These are phyloP conservation scores for Penicillium goetzii DNA, from an alignment of 495 filamentous ascomycete genomes.

Conservation along the genomic window DNA sequence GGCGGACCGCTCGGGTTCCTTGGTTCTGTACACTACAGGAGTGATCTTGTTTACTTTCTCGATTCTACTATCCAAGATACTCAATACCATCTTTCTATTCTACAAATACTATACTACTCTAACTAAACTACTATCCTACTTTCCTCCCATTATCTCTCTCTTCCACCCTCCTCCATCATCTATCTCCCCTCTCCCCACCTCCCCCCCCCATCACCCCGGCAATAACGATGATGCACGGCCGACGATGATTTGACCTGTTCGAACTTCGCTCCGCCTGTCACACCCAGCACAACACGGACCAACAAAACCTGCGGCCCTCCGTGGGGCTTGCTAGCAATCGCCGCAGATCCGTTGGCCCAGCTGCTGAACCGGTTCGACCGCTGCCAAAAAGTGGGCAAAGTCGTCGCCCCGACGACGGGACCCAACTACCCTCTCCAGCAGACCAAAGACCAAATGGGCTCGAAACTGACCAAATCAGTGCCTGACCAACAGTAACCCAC, in stretches of 20 bases:
- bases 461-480: neutral
- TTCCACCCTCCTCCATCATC: neutral
- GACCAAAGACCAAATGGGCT: neutral
- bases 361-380: conserved; percentile 15
- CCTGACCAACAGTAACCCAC: neutral
- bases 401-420: conserved; percentile 33
- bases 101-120: neutral
- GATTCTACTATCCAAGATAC: neutral
- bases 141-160: neutral
- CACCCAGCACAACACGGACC: conserved; percentile 21
- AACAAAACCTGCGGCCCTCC: conserved; percentile 20
- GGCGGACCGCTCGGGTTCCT: conserved; percentile 18
- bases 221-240: conserved; percentile 1
- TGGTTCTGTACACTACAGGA: conserved; percentile 8
- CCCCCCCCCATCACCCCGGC: conserved; percentile 9
- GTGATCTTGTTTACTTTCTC: neutral
- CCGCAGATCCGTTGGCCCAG: conserved; percentile 15
- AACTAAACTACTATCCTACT: neutral
- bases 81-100: neutral
- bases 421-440: neutral
- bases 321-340: conserved; percentile 15
- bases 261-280: conserved; percentile 19
- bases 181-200: neutral
- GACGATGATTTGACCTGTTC: conserved; percentile 1
- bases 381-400: neutral